Percentiles rank a stretch among this genome's conserved stretches.
phyloP scores from a whole-genome alignment of 192 early-diverging fungal species.

The Anaeromyces robustus region DNA sequence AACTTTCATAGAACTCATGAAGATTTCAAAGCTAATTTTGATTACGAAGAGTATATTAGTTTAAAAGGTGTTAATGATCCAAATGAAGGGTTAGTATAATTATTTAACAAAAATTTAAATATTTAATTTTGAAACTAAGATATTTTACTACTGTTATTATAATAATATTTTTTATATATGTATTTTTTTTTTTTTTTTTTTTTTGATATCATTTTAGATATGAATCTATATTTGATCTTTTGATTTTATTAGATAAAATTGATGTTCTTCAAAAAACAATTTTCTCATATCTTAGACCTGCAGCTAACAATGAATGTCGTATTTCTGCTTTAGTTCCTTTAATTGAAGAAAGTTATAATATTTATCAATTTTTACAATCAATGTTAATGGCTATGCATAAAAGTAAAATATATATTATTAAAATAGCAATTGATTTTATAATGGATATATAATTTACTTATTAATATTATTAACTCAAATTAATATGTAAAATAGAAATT shows the following conservation, averaged over 20 bases:
- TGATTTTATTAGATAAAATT: constrained; percentile 80
- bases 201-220: constrained; percentile 49
- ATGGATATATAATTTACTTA: no score
- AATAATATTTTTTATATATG: no score
- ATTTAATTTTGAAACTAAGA: no score
- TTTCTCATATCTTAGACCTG: constrained; percentile 63
- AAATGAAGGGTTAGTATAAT: constrained; percentile 66
- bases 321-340: constrained; percentile 92
- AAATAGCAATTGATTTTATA: no score
- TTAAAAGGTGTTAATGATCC: constrained; percentile 90
- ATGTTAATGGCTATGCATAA: constrained; percentile 95
- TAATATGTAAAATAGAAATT: constrained; percentile 2
- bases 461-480: neutral
- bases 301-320: constrained; percentile 82
- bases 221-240: constrained; percentile 89
- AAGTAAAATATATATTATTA: constrained; percentile 25
- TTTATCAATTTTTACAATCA: constrained; percentile 87
- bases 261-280: constrained; percentile 83
- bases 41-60: constrained; percentile 92
- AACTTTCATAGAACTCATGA: constrained; percentile 82
- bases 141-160: no score
- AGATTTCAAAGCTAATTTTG: constrained; percentile 87
- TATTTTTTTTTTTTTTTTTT: no score
- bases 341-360: constrained; percentile 86
- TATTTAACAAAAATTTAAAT: neutral